Base-by-base conservation (phyloP, 208 protist genomes). In the Trypanosoma platydactyli region DNA sequence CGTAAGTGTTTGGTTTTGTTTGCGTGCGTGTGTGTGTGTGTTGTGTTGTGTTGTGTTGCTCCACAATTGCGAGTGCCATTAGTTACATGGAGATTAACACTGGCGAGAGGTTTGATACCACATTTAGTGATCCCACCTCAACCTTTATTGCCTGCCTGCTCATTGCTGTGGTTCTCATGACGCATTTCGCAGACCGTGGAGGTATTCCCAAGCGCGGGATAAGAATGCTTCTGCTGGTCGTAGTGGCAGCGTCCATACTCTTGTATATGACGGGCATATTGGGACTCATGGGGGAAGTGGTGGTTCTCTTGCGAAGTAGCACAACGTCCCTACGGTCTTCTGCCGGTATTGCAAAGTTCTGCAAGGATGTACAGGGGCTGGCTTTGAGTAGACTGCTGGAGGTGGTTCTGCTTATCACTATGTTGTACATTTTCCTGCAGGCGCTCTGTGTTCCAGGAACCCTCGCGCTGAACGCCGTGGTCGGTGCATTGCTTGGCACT, bases 371-470 rank as follows among this genome's bases (percentile, higher is more conserved):
- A n/a, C 60, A 48, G 1, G 27, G 18, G 46, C n/a, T 87, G 27
- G 76, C 77, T 0, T 30, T 59, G 60, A 64, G 59, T 29, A 49
- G 83, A 53, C 50, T 78, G 49, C 33, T 27, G n/a, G 75, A 78
- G 38, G 73, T 88, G 16, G 18, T 89, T 15, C 15, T 90, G 13
- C 54, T 87, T 25, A 64, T 93, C 35, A 64, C 76, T 0, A 33
- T 67, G 0, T 42, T 89, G 18, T 94, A 94, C 58, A 25, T 96
- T 15, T 70, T 71, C 27, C 65, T 97, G 22, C 94, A 97, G 70
- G 85, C 90, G 1, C 86, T 98, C 54, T 92, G 86, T 68, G 86
- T 98, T 24, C 94, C 94, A 0, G 94, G 92, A 15, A 92, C 92
- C 3, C 76, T 95, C 41, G 81, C 86, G 51, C 68, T 98, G 13